Conservation (phyloP, 371 early-diverging fungal genomes). For the Parasitella parasitica region DNA sequence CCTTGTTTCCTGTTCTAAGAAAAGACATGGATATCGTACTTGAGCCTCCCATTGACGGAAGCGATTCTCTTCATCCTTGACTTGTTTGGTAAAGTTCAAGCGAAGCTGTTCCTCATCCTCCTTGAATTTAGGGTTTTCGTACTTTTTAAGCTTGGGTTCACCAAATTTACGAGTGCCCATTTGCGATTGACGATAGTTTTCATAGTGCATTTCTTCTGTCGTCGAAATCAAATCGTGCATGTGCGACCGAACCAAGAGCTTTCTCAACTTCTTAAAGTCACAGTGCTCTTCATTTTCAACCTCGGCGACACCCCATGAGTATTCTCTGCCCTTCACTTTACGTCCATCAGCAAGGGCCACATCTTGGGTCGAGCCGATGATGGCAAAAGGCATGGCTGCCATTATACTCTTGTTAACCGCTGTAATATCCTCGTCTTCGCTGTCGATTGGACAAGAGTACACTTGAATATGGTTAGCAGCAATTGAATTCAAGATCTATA, state of each 20-base stretch:
- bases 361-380: slow-evolving; percentile 89
- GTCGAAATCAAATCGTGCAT: slow-evolving; percentile 90
- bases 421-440: slow-evolving; percentile 80
- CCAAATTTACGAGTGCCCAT: slow-evolving; percentile 83
- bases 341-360: slow-evolving; percentile 73
- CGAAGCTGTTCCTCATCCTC: slow-evolving; percentile 92
- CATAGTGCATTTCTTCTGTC: slow-evolving; percentile 91
- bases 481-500: slow-evolving; percentile 72
- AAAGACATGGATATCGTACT: slow-evolving; percentile 19
- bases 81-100: slow-evolving; percentile 92
- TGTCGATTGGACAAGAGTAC: slow-evolving; percentile 75
- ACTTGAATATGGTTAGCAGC: slow-evolving; percentile 72
- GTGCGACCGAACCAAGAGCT: slow-evolving; percentile 87
- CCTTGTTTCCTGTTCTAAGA: neutral
- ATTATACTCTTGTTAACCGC: slow-evolving; percentile 77
- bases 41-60: slow-evolving; percentile 97
- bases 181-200: slow-evolving; percentile 78
- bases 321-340: slow-evolving; percentile 83
- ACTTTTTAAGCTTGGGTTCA: slow-evolving; percentile 73
- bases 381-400: slow-evolving; percentile 92
- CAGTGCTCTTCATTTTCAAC: slow-evolving; percentile 89
- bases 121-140: slow-evolving; percentile 88
- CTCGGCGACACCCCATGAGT: slow-evolving; percentile 93
- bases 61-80: slow-evolving; percentile 88
- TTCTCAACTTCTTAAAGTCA: slow-evolving; percentile 93